Evolutionary conservation across 345 rosid genomes (phyloP), one percentile per base, ranked within the genome.

Genomic region (Gossypium rotundifolium): DNA sequence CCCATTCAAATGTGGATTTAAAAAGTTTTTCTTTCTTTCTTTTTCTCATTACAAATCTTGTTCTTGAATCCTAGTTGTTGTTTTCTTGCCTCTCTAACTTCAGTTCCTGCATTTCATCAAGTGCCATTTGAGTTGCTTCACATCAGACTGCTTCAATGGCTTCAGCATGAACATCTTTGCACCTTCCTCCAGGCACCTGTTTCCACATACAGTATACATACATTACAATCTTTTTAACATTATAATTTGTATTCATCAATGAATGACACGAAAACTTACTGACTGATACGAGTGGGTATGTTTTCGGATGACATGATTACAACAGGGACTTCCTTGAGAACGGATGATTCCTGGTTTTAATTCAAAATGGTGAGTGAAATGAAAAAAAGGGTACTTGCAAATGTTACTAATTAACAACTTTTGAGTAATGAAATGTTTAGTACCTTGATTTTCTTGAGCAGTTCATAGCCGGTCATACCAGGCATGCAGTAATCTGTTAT

Each of bases 291-390:
- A 51, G 93, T 84, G 9, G 93, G 91, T 71, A 85, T 83, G 71
- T 92, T 90, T 83, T 90, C 98, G 1, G 97, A 91, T 23, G 98
- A 94, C 87, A 94, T 68, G 73, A 94, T 83, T 67, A 94, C 97
- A 27, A 94, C 98, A 4, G 97, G 97, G 76, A 94, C 87, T 80
- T 88, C 94, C 83, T 76, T 91, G 79, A 86, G 75, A 33, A 76
- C 76, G 0, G 91, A 86, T 5, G 98, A 94, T 84, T 89, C 94
- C 87, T 93, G 85, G 51, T 59, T 20, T 20, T n/a, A 42, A 55
- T 73, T 45, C 23, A 5, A 8, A 27, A 22, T 10, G 22, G 69
- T n/a, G 3, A 17, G 14, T 45, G 49, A n/a, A 33, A 3, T 70
- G 11, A 54, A 40, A 44, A 42, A 42, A 71, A 20, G 27, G 48